Base-by-base conservation (phyloP, 2,329 filamentous ascomycete species). In the Diaporthe nobilis region DNA sequence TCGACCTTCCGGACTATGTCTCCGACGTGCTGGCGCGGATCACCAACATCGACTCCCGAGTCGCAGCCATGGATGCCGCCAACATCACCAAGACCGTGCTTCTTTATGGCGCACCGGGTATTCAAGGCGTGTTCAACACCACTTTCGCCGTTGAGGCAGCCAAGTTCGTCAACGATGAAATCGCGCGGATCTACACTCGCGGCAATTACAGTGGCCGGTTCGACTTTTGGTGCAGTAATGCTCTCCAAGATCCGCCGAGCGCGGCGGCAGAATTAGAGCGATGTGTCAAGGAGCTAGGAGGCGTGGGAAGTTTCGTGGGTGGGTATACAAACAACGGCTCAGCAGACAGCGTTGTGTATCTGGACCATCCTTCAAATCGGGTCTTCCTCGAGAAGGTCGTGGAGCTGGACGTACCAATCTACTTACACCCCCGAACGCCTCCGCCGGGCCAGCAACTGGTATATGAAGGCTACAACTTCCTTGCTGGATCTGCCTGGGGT, bases 41-140 rank as follows among this genome's bases (percentile, higher is more conserved):
- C 22, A 75, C 25, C 12, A 65, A 76, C 44, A 73, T 76, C 42
- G 51, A 58, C 51, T 47, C 49, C 10, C 75, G 75, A 2, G 31
- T 78, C 12, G 53, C 44, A 4, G 71, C 63, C 13, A 80, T 80
- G 79, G 74, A 80, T 55, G 42, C 58, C 1, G 73, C 77, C 2
- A 77, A 77, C 31, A 78, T 80, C 31, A 72, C 49, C 31, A 74
- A 77, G 37, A 71, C 47, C 2, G 70, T 80, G 0, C 42, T 80
- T 1, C 34, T 57, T 4, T 73, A 78, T 5, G 71, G 70, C 2
- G 31, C 74, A 2, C 79, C 78, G 1, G 79, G 79, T 0, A 78
- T 79, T 10, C 77, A 80, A 42, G 79, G 79, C 17, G 60, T 79
- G 2, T 79, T 79, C 72, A 77, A 80, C 47, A 58, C 71, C 6